Percentiles rank a stretch among this genome's conserved stretches.
phyloP scores from a whole-genome alignment of 1,139 yeast genomes.

The Yamadazyma taylorii region DNA sequence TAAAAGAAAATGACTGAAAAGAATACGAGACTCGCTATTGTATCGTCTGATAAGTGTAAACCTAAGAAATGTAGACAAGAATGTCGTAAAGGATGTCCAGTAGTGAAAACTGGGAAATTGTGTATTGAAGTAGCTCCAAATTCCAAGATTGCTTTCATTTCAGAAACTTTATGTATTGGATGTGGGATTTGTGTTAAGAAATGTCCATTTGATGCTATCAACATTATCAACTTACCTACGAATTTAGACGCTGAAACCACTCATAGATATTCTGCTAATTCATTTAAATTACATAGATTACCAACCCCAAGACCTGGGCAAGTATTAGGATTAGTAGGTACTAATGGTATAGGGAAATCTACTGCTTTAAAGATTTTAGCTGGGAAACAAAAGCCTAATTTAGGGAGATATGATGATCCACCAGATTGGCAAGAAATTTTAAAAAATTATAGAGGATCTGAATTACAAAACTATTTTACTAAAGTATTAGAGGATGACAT shows the following conservation, averaged over 20 bases:
- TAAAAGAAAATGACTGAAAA: conserved; percentile 35
- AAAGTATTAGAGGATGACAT: conserved; percentile 90
- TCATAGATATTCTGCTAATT: conserved; percentile 96
- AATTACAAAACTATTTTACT: conserved; percentile 92
- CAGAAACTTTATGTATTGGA: conserved; percentile 96
- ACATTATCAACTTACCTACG: conserved; percentile 93
- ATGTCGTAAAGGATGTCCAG: conserved; percentile 96
- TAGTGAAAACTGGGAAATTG: conserved; percentile 93
- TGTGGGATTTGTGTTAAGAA: conserved; percentile 99
- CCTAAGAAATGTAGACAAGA: conserved; percentile 98
- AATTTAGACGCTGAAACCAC: conserved; percentile 90
- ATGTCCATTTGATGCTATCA: conserved; percentile 97
- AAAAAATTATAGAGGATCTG: conserved; percentile 91
- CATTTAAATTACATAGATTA: conserved; percentile 92
- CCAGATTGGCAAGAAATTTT: conserved; percentile 97
- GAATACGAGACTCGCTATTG: conserved; percentile 89
- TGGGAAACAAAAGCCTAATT: conserved; percentile 97
- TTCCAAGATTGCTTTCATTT: conserved; percentile 89
- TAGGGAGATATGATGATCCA: conserved; percentile 91
- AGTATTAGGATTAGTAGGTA: conserved; percentile 95
- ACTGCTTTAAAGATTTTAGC: conserved; percentile 97
- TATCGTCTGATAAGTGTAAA: conserved; percentile 89
- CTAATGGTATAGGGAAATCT: conserved; percentile 98
- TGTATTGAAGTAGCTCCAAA: conserved; percentile 95
- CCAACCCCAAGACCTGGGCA: conserved; percentile 99